These are phyloP conservation scores for Paraphoma sp. DNA, from an alignment of 2,329 filamentous ascomycete species.

Conservation along the genomic window DNA sequence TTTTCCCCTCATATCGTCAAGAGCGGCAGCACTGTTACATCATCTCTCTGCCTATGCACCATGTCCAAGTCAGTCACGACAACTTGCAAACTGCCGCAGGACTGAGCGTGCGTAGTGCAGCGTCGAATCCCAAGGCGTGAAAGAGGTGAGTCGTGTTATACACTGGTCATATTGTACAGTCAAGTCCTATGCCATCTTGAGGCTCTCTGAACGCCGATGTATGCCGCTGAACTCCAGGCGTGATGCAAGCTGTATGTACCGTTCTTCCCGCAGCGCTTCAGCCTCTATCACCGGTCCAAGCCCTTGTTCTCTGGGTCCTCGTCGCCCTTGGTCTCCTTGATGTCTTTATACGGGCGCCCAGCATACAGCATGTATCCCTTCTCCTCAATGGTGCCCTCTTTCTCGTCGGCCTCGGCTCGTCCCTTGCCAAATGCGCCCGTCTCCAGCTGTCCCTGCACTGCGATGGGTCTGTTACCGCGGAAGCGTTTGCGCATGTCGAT, in stretches of 20 bases:
- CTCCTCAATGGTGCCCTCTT: conserved; percentile 45
- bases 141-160: background rate
- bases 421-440: conserved; percentile 42
- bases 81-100: no score
- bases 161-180: background rate
- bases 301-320: conserved; percentile 34
- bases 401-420: conserved; percentile 37
- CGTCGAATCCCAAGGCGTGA: no score
- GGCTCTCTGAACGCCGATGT: background rate
- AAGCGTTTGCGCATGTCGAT: conserved; percentile 99
- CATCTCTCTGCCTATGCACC: no score
- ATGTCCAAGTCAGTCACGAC: no score
- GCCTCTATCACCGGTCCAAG: conserved; percentile 17
- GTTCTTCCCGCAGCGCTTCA: conserved; percentile 16
- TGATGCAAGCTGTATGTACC: conserved; percentile 1
- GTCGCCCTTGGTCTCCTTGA: conserved; percentile 37
- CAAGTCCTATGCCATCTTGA: background rate
- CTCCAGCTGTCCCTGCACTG: conserved; percentile 40
- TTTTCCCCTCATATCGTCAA: no score
- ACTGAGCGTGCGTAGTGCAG: no score
- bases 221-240: background rate
- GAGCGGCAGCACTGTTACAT: no score
- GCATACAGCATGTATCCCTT: conserved; percentile 50
- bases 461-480: conserved; percentile 87
- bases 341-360: conserved; percentile 37